phyloP scores from a whole-genome alignment of 176 grass and related monocot species.

The Guadua angustifolia region DNA sequence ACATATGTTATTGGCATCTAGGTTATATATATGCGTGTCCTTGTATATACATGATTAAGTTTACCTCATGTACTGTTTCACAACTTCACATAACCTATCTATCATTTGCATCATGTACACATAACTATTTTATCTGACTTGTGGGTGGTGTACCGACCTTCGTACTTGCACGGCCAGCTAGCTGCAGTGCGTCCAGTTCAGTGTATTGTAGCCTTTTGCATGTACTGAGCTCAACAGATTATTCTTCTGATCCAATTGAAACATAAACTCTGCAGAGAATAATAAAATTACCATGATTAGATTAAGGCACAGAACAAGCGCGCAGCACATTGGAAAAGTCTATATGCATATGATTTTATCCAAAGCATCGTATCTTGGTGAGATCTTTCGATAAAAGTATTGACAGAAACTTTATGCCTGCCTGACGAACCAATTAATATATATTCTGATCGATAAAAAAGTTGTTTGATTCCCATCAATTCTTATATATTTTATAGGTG shows the following conservation, averaged over 20 bases:
- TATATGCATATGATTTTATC: slow-evolving; percentile 36
- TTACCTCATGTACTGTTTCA: not conserved
- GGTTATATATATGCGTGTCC: not conserved
- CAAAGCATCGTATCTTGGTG: slow-evolving; percentile 57
- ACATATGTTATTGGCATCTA: slow-evolving; percentile 39
- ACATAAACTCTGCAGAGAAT: slow-evolving; percentile 31
- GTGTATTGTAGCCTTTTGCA: not conserved
- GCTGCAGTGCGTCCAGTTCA: not conserved
- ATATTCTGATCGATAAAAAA: slow-evolving; percentile 41
- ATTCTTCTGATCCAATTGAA: slow-evolving; percentile 38
- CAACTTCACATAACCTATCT: not conserved
- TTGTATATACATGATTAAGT: not conserved
- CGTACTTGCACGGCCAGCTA: not conserved
- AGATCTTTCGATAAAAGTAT: slow-evolving; percentile 60
- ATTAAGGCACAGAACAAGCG: slow-evolving; percentile 32
- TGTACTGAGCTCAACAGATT: slow-evolving; percentile 15
- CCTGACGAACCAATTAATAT: slow-evolving; percentile 37
- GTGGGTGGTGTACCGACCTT: slow-evolving; percentile 1
- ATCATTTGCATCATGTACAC: not conserved
- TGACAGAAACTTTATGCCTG: slow-evolving; percentile 51
- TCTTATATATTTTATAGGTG: slow-evolving; percentile 40
- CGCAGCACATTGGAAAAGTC: slow-evolving; percentile 42
- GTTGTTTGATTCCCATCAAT: slow-evolving; percentile 45
- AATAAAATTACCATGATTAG: slow-evolving; percentile 13
- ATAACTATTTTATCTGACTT: not conserved